Conservation (phyloP, 768 basidiomycete species). For the Roridomyces roridus region DNA sequence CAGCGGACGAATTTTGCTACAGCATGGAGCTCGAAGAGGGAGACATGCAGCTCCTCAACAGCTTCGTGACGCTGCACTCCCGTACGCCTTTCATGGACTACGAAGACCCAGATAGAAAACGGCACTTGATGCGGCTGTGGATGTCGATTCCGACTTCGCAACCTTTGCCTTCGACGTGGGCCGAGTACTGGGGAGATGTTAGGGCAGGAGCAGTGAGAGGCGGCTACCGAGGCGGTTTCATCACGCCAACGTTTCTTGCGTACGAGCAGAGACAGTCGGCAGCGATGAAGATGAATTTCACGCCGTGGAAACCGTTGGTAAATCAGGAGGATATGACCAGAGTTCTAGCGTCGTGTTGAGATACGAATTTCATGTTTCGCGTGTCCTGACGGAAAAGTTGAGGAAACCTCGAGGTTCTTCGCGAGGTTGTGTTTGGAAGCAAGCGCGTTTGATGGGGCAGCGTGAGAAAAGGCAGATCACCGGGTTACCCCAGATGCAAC, state of each 20-base stretch:
- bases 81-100: constrained; percentile 10
- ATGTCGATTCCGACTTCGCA: constrained; percentile 7
- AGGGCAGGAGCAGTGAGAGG: constrained; percentile 9
- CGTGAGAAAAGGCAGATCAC: no score
- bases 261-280: constrained; percentile 9
- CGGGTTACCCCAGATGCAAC: no score
- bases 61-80: constrained; percentile 14
- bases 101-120: constrained; percentile 1
- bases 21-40: constrained; percentile 9
- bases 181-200: constrained; percentile 13
- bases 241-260: not conserved
- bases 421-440: no score
- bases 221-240: not conserved
- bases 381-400: no score
- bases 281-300: constrained; percentile 3
- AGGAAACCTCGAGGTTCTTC: no score
- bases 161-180: constrained; percentile 6
- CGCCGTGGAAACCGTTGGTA: constrained; percentile 1
- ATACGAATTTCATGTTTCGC: no score
- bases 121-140: constrained; percentile 12
- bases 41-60: constrained; percentile 15
- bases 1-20: constrained; percentile 3
- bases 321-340: constrained; percentile 7
- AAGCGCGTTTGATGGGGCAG: no score
- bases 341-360: no score